Evolutionary conservation across 2,329 filamentous ascomycete genomes (phyloP), one percentile per base, ranked within the genome.

Genomic region (Exserohilum rostratum): DNA sequence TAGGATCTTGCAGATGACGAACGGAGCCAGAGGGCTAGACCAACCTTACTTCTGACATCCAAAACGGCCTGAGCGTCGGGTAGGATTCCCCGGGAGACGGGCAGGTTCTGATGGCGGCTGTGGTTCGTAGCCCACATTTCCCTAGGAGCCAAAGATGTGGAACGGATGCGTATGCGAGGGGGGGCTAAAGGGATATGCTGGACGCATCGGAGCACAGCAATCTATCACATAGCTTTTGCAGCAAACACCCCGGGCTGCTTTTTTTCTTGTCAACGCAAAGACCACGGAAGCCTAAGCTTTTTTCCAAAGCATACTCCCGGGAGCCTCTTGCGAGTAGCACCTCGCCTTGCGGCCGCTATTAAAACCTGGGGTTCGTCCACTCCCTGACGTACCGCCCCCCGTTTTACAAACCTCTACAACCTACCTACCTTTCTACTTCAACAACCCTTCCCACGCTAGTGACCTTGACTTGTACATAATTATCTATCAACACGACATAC

Each of bases 121-220:
- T 68, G 60, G 62, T 60, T 61, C 59, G 58, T 57, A 53, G 59
- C 47, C 56, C 58, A 60, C 53, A 55, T 59, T 53, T 55, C 53
- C 56, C 42, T 57, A 46, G 50, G 59, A 61, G 63, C 56, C 65
- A 60, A 54, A 56, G 55, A 56, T 64, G 66, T 64, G 64, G 62
- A 66, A 60, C 64, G 57, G 55, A 59, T 64, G 64, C 65, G 55
- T 65, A 65, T 68, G 66, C 67, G 64, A 69, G 61, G 64, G 55
- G 64, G 54, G 63, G 60, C 56, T 62, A 67, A 69, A 55, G 39
- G 49, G 44, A 40, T 45, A 55, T 57, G 61, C 58, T 61, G 60
- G 60, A 65, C 66, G 62, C 52, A 63, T 53, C 59, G 46, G 52
- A 62, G 54, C 62, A 68, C 59, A 58, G 61, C 66, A 71, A 65